Conservation (phyloP, 495 filamentous ascomycete species). For the Penicillium roqueforti region DNA sequence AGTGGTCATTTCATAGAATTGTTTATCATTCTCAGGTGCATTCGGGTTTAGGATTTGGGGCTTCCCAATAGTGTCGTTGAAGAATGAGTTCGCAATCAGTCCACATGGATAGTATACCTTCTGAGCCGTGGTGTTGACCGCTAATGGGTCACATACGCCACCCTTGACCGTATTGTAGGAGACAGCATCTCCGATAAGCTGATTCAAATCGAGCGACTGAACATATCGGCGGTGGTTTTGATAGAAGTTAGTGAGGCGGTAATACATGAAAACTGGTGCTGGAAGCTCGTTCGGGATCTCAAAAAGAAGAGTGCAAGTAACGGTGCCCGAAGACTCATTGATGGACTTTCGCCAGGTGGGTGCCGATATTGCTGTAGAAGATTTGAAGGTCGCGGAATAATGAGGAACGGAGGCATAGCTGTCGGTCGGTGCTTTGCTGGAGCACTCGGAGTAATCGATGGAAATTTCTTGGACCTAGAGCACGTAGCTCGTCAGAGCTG, state of each 20-base stretch:
- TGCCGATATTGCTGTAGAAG: conserved; percentile 22
- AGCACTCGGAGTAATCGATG: conserved; percentile 84
- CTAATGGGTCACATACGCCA: conserved; percentile 72
- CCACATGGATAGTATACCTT: conserved; percentile 93
- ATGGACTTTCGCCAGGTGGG: conserved; percentile 21
- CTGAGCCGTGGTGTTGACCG: conserved; percentile 43
- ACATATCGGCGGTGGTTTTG: conserved; percentile 98
- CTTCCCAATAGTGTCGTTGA: conserved; percentile 84
- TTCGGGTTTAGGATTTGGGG: conserved; percentile 39
- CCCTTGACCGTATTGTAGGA: conserved; percentile 55
- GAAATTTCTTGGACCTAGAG: conserved; percentile 80
- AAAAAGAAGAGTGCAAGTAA: conserved; percentile 67
- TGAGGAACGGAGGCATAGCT: conserved; percentile 39
- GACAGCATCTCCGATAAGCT: conserved; percentile 71
- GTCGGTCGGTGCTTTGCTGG: conserved; percentile 38
- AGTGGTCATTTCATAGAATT: conserved; percentile 68
- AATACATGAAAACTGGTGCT: conserved; percentile 85
- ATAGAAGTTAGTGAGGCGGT: conserved; percentile 96
- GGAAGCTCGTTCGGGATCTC: conserved; percentile 70
- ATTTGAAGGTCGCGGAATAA: conserved; percentile 61
- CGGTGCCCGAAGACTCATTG: conserved; percentile 14
- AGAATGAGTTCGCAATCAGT: conserved; percentile 90
- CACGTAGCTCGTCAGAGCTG: conserved; percentile 12
- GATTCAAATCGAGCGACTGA: conserved; percentile 75
- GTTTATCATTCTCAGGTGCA: conserved; percentile 16